A percentile compares a stretch with the other conserved stretches of the same genome.
Evolutionary conservation across 2,329 filamentous ascomycete genomes (phyloP).

Genomic region (Alternaria gansuensis): DNA sequence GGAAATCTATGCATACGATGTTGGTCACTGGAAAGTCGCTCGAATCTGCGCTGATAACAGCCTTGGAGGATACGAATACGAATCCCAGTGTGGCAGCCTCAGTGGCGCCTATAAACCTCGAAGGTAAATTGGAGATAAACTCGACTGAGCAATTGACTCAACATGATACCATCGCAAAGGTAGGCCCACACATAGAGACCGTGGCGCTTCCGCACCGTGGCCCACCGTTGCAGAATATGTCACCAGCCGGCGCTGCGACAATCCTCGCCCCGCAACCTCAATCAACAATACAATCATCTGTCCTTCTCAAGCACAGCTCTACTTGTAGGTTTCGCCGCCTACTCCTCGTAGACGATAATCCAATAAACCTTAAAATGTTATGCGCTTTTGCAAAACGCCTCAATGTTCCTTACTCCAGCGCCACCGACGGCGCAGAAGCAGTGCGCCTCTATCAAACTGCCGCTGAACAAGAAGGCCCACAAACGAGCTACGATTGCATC

Average conservation of each 20-base stretch:
- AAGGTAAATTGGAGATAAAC: background rate
- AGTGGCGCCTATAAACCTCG: background rate
- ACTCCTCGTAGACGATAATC: slow-evolving; percentile 51
- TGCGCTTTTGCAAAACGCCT: slow-evolving; percentile 36
- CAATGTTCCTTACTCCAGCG: slow-evolving; percentile 27
- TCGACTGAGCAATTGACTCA: background rate
- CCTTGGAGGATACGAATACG: slow-evolving; percentile 1
- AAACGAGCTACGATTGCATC: slow-evolving; percentile 31
- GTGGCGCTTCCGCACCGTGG: slow-evolving; percentile 2
- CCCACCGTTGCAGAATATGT: background rate
- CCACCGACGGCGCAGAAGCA: slow-evolving; percentile 41
- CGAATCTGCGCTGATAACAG: slow-evolving; percentile 6
- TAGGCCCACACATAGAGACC: background rate
- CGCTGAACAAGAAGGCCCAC: background rate
- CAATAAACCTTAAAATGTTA: slow-evolving; percentile 47
- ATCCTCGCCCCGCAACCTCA: background rate
- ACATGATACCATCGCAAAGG: background rate
- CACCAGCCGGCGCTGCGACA: background rate
- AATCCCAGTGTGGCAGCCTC: background rate
- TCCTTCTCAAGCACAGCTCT: background rate
- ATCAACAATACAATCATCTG: background rate
- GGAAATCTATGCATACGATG: slow-evolving; percentile 5
- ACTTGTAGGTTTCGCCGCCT: slow-evolving; percentile 26
- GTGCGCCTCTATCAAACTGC: slow-evolving; percentile 30
- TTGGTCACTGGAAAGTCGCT: slow-evolving; percentile 12